Percentiles rank a stretch among this genome's conserved stretches.
phyloP scores from a whole-genome alignment of 306 rosid species.

The Sindora glabra region DNA sequence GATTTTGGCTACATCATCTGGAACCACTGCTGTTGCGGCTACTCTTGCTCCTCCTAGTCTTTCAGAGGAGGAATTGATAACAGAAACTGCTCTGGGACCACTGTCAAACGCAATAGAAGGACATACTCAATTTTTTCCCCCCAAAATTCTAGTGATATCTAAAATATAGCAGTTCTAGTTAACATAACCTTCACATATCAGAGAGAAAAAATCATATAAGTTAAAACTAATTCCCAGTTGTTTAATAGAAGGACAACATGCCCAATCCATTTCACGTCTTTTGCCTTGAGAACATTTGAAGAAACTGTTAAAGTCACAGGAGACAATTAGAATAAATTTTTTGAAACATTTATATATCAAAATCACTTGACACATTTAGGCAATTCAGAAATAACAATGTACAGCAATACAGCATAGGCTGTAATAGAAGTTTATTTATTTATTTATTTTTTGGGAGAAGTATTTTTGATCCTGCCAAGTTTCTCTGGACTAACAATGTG shows the following conservation, averaged over 20 bases:
- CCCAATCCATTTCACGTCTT: background rate
- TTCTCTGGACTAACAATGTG: background rate
- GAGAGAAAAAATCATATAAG: background rate
- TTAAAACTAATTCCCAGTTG: background rate
- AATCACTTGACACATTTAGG: background rate
- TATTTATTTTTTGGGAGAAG: background rate
- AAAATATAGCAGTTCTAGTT: background rate
- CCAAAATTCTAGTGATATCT: background rate
- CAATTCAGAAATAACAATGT: background rate
- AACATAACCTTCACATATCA: background rate
- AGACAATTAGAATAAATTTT: background rate
- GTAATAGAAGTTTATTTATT: too few relatives aligned
- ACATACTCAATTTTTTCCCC: background rate
- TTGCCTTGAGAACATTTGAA: background rate
- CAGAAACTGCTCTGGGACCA: constrained; percentile 93
- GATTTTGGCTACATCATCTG: constrained; percentile 68
- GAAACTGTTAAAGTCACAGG: background rate
- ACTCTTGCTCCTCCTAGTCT: constrained; percentile 81
- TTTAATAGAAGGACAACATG: background rate
- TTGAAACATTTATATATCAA: background rate
- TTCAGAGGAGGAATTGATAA: constrained; percentile 67
- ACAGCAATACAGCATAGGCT: background rate
- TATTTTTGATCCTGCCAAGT: background rate
- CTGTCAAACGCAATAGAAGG: constrained; percentile 31
- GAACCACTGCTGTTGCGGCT: constrained; percentile 61